Evolutionary conservation across 2,329 filamentous ascomycete genomes (phyloP).

Genomic region (Claviceps monticola): DNA sequence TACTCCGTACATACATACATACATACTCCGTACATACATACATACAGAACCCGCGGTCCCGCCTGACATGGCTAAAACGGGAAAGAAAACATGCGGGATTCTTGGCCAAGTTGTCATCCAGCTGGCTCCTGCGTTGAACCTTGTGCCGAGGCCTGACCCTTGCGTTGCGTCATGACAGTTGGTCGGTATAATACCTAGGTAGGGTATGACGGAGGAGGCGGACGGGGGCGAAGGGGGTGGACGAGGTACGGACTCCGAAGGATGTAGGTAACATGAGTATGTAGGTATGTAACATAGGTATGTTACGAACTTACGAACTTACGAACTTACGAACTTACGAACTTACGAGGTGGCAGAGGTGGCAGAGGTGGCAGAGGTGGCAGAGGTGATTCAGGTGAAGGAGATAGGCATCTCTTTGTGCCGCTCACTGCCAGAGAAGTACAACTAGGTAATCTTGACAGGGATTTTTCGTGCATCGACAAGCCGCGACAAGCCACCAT

Average conservation of each 20-base stretch:
- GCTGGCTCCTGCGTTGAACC: not conserved
- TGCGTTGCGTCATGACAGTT: constrained; percentile 2
- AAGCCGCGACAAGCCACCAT: not conserved
- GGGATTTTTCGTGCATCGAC: not conserved
- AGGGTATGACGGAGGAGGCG: not conserved
- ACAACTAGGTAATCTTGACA: not conserved
- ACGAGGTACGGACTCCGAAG: not conserved
- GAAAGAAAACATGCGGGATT: constrained; percentile 2
- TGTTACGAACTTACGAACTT: no score
- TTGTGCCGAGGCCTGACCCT: constrained; percentile 1
- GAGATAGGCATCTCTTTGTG: not conserved
- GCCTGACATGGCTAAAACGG: constrained; percentile 2
- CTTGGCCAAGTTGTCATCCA: not conserved
- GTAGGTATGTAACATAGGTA: no score
- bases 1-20: no score
- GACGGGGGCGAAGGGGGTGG: not conserved
- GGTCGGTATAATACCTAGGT: not conserved
- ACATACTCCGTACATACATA: no score
- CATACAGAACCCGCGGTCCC: no score
- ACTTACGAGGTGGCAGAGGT: not conserved
- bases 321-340: no score
- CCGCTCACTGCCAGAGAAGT: not conserved
- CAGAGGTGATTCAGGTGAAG: not conserved
- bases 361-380: not conserved
- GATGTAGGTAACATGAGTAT: not conserved